Conservation (phyloP, 148 eudicot species). For the Dysphania ambrosioides region DNA sequence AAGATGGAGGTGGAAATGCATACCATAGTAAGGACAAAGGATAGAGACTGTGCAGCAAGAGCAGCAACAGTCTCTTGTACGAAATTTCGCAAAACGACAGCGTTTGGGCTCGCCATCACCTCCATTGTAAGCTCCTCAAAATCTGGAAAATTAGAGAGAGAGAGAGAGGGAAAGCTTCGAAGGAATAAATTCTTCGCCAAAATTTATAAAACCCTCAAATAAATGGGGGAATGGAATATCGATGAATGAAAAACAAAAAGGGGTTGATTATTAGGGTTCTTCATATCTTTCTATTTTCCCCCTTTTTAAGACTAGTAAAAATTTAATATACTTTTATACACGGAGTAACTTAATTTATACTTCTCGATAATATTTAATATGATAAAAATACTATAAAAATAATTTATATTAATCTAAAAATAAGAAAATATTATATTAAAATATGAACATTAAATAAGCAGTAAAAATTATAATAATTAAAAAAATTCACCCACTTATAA, state of each 20-base stretch:
- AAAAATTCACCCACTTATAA: no score
- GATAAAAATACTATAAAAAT: no score
- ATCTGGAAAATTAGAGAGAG: neutral
- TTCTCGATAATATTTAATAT: no score
- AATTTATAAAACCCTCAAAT: constrained; percentile 23
- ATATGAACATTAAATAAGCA: no score
- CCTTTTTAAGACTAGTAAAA: no score
- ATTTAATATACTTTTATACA: no score
- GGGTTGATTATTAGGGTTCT: constrained; percentile 23
- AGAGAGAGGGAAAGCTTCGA: neutral
- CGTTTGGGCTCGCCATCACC: constrained; percentile 20
- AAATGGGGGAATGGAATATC: constrained; percentile 25
- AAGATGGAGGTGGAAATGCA: neutral
- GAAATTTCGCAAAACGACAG: constrained; percentile 19
- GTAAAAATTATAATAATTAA: no score
- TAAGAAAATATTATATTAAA: no score
- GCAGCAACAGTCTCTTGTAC: constrained; percentile 20
- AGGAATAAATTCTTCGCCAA: constrained; percentile 18
- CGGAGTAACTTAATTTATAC: no score
- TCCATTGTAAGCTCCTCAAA: constrained; percentile 18
- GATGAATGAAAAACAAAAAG: constrained; percentile 9
- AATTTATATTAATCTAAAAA: no score
- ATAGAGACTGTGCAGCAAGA: constrained; percentile 25
- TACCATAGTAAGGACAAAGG: constrained; percentile 27
- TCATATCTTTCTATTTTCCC: neutral